Evolutionary conservation across 352 stramenopile species (phyloP), one percentile per base, ranked within the genome.

Genomic region (Phytophthora cryptogea): DNA sequence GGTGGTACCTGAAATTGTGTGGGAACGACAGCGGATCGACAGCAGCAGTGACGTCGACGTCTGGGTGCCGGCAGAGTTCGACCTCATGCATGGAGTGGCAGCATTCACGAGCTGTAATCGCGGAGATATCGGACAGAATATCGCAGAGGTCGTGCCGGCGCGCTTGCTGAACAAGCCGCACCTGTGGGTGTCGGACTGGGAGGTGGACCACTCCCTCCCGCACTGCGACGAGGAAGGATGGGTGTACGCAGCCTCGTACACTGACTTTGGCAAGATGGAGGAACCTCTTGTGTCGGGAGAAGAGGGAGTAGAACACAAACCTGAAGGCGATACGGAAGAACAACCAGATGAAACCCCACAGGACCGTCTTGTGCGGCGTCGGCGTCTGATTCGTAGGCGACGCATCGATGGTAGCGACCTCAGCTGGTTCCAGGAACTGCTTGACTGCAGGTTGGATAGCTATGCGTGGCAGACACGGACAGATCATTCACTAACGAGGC

Each of bases 341-440:
- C 7, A 58, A 28, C 32, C 16, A 26, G 27, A 43, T 6, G 47
- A 57, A 20, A 54, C 27, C 23, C 9, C 26, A 2, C 40, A 53
- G 8, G 52, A 68, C 14, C 53, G 66, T 10, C 58, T 74, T 9
- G 76, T 86, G 58, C 72, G 82, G 10, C 76, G 79, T 11, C 66
- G 84, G 33, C 70, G 80, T 14, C 54, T 90, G 11, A 53, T 88
- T 4, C 79, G 85, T 3, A 82, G 86, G 63, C 79, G 85, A 8
- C 72, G 82, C 46, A 90, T 90, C 16, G 80, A 90, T 23, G 76
- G 81, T 27, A 90, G 72, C 28, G 80, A 91, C 47, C 66, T 90
- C 41, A 87, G 85, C 44, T 94, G 85, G 85, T 91, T 90, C 54
- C 78, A 92, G 48, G 85, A 94, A 57, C 64, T 94, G 23, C 74